Percentiles rank a stretch among this genome's conserved stretches.
Evolutionary conservation across 2,329 filamentous ascomycete genomes (phyloP).

Genomic region (Blastomyces gilchristii): DNA sequence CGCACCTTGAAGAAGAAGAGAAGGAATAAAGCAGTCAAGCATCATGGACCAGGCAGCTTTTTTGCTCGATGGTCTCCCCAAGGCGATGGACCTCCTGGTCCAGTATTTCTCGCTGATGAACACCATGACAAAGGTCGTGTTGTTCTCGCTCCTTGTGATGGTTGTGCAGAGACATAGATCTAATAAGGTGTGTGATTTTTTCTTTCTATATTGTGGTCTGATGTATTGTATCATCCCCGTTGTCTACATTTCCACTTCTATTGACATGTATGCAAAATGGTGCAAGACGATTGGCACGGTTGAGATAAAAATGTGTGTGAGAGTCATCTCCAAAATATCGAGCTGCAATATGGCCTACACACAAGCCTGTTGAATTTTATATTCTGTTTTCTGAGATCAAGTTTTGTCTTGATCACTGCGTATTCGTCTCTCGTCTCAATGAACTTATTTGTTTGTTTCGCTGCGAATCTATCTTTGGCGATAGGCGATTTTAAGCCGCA

Average conservation of each 20-base stretch:
- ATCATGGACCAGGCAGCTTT: not conserved
- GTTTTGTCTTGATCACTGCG: not conserved
- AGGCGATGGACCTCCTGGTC: not conserved
- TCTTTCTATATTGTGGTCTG: not conserved
- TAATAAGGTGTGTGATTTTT: not conserved
- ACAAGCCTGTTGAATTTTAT: not conserved
- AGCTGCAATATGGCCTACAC: not conserved
- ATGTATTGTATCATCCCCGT: not conserved
- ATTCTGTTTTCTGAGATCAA: not conserved
- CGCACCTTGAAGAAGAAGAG: not conserved
- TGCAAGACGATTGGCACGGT: not conserved
- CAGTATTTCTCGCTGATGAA: slow-evolving; percentile 2
- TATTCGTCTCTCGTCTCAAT: not conserved
- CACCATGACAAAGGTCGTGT: not conserved
- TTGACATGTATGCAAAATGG: not conserved
- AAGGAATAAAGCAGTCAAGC: not conserved
- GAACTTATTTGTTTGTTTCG: not conserved
- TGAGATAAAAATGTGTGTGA: not conserved
- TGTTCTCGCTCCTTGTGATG: not conserved
- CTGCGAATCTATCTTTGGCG: not conserved
- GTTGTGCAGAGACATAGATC: not conserved
- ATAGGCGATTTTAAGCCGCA: not conserved
- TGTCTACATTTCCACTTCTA: not conserved
- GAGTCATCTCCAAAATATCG: not conserved
- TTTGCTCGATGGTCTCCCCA: not conserved